phyloP scores from a whole-genome alignment of 2,329 filamentous ascomycete genomes.

The Aspergillus hiratsukae region DNA sequence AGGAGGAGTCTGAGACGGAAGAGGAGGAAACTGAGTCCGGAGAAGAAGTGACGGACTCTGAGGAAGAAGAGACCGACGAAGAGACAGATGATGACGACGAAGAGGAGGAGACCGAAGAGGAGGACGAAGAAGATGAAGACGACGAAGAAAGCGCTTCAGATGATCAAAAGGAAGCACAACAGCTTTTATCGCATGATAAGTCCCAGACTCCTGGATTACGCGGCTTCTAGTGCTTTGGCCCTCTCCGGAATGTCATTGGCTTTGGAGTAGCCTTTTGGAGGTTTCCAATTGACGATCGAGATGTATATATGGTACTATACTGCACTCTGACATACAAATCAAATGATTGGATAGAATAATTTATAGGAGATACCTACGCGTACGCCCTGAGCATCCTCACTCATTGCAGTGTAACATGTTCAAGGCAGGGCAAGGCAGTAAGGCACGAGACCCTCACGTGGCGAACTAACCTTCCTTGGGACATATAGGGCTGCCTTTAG shows the following conservation, averaged over 20 bases:
- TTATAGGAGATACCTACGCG: neutral
- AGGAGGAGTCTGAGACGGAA: constrained; percentile 52
- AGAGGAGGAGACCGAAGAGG: constrained; percentile 45
- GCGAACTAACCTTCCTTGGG: neutral
- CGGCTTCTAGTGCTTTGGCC: neutral
- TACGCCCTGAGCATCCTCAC: neutral
- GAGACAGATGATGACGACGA: constrained; percentile 39
- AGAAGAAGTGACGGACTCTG: constrained; percentile 50
- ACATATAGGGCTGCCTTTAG: neutral
- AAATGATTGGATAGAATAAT: neutral
- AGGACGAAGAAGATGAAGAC: constrained; percentile 43
- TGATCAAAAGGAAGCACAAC: constrained; percentile 38
- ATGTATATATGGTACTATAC: neutral
- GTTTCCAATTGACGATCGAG: neutral
- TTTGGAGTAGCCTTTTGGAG: neutral
- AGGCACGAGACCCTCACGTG: neutral
- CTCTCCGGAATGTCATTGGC: neutral
- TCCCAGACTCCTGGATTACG: neutral
- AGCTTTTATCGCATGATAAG: constrained; percentile 9
- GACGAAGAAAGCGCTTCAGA: constrained; percentile 43
- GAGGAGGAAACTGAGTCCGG: constrained; percentile 48
- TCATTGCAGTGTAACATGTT: neutral
- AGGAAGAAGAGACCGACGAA: constrained; percentile 50
- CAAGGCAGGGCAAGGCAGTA: neutral
- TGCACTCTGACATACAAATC: neutral